A percentile compares a stretch with the other conserved stretches of the same genome.
Conservation (phyloP, 768 basidiomycete genomes). For the Trametes gibbosa region DNA sequence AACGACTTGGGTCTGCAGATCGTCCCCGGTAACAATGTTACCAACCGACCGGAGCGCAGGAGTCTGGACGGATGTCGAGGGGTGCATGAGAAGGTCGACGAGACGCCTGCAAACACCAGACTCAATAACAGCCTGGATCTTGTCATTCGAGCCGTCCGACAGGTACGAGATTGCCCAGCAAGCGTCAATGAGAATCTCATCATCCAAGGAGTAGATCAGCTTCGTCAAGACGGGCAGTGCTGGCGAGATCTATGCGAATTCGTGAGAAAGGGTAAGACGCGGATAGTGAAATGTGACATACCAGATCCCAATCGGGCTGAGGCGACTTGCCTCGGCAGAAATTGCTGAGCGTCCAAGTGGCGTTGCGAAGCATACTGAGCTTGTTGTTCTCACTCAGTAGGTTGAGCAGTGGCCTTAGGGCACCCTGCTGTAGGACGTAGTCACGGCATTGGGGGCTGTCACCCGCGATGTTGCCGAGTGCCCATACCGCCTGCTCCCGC, state of each 20-base stretch:
- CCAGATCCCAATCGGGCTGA: slow-evolving; percentile 97
- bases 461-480: slow-evolving; percentile 97
- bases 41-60: slow-evolving; percentile 98
- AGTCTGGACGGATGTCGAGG: slow-evolving; percentile 93
- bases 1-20: slow-evolving; percentile 98
- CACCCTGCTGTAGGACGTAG: slow-evolving; percentile 91
- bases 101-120: slow-evolving; percentile 96
- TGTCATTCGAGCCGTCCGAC: slow-evolving; percentile 98
- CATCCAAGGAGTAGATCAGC: slow-evolving; percentile 97
- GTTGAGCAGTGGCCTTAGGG: slow-evolving; percentile 86
- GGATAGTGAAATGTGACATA: slow-evolving; percentile 37
- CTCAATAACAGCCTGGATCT: slow-evolving; percentile 99
- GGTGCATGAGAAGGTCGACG: slow-evolving; percentile 95
- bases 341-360: slow-evolving; percentile 99
- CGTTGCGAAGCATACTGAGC: slow-evolving; percentile 96
- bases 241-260: slow-evolving; percentile 79
- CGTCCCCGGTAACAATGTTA: slow-evolving; percentile 99
- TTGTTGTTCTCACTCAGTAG: slow-evolving; percentile 96
- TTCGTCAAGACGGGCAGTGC: slow-evolving; percentile 96
- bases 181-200: slow-evolving; percentile 98
- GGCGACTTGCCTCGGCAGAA: slow-evolving; percentile 98
- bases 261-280: slow-evolving; percentile 19
- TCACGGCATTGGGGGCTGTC: slow-evolving; percentile 98
- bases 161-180: slow-evolving; percentile 99
- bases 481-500: slow-evolving; percentile 99